Base-by-base conservation (phyloP, 352 stramenopile genomes). In the Phytophthora citrophthora region DNA sequence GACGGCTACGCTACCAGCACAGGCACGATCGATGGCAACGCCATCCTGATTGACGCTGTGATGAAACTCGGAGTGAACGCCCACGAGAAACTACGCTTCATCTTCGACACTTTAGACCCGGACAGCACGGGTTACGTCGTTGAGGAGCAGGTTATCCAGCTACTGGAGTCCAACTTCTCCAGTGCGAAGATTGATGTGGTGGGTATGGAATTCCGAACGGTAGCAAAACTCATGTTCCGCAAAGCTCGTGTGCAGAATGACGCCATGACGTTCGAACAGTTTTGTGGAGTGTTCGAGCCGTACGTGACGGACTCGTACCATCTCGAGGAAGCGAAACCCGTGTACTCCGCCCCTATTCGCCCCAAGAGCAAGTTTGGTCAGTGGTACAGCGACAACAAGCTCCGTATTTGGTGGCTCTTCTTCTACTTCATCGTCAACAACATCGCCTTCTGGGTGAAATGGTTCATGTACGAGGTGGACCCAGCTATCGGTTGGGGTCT, bases 391-490 rank as follows among this genome's bases (percentile, higher is more conserved):
- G 52, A 74, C 39, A 84, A 92, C 56, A 70, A 82, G 56, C 68
- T 92, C n/a, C 83, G 83, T 52, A 82, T 92, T 61, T 88, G 79
- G 73, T 92, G 81, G 81, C 70, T 92, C 15, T 34, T 86, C 23
- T 69, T 89, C 55, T 92, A 92, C 75, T 61, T 85, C 8, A 51
- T 86, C 9, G 36, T 76, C 56, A 92, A 90, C 66, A 79, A 79
- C 38, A 49, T 76, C 27, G 81, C 76, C 12, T 89, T 90, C 63
- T 83, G 72, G 61, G 38, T 79, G 61, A 92, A 90, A 60, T 88
- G 74, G 64, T 81, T 73, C 15, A 46, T 43, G 44, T 92, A 89
- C 68, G 80, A 87, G 15, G 70, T 90, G 23, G 81, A 92, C 40
- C 81, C 83, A 7, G 81, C 81, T 1, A 74, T 93, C 16, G 80